Percentiles rank a stretch among this genome's conserved stretches.
Conservation (phyloP, 2,329 filamentous ascomycete genomes). For the Ascochyta fabae region DNA sequence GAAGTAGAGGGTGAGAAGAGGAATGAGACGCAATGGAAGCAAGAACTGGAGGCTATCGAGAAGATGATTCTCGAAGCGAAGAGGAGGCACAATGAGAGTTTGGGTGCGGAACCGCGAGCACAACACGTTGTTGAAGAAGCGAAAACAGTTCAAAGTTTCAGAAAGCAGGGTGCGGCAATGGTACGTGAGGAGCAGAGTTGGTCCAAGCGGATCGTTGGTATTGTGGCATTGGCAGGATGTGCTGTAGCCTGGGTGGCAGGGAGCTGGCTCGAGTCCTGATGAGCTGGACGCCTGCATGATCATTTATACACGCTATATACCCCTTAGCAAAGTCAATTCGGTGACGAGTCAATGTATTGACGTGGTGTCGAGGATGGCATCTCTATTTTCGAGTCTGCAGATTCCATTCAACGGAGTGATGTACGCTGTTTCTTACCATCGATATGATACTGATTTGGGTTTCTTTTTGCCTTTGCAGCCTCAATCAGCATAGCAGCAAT, state of each 20-base stretch:
- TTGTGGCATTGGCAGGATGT: conserved; percentile 48
- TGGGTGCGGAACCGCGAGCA: conserved; percentile 27
- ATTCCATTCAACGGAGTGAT: too few species aligned
- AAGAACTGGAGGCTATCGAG: conserved; percentile 78
- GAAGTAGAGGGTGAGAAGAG: conserved; percentile 72
- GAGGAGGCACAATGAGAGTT: conserved; percentile 48
- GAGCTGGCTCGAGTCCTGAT: conserved; percentile 47
- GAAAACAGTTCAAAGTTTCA: conserved; percentile 24
- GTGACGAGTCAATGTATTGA: too few species aligned
- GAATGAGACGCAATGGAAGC: conserved; percentile 58
- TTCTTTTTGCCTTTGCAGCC: too few species aligned
- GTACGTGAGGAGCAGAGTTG: conserved; percentile 48
- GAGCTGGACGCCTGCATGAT: neutral
- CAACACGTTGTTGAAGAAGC: conserved; percentile 35
- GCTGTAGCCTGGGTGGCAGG: conserved; percentile 50
- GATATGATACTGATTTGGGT: too few species aligned
- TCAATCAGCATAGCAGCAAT: too few species aligned
- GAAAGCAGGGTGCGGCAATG: conserved; percentile 43
- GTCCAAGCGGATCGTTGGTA: conserved; percentile 50
- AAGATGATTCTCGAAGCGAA: conserved; percentile 62
- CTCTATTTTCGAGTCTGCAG: too few species aligned
- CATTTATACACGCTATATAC: conserved; percentile 10
- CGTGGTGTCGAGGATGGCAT: too few species aligned
- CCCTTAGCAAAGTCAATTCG: neutral
- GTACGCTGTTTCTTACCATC: too few species aligned